phyloP scores from a whole-genome alignment of 257 asterid genomes.

The Penstemon newberryi region DNA sequence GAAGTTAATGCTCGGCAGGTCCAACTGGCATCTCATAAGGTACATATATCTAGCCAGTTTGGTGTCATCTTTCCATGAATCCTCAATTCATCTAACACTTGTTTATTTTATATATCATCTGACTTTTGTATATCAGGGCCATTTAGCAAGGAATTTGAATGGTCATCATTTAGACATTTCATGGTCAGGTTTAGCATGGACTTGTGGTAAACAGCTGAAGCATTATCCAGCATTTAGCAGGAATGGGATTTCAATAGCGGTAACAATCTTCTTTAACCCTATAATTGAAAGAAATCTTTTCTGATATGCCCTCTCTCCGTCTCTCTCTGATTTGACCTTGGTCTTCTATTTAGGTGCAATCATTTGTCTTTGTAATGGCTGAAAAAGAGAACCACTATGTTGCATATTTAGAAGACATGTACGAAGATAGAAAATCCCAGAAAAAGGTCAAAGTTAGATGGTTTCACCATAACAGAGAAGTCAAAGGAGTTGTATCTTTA shows the following conservation, averaged over 20 bases:
- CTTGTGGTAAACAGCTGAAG: slow-evolving; percentile 89
- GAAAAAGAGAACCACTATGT: slow-evolving; percentile 81
- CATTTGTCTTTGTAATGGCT: slow-evolving; percentile 95
- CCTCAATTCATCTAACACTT: slow-evolving; percentile 9
- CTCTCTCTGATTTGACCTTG: background rate
- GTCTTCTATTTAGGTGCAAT: slow-evolving; percentile 55
- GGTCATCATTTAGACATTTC: slow-evolving; percentile 67
- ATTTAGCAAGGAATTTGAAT: slow-evolving; percentile 58
- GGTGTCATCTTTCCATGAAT: slow-evolving; percentile 2
- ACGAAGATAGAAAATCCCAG: slow-evolving; percentile 91
- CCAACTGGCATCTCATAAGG: slow-evolving; percentile 68
- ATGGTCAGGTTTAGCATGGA: slow-evolving; percentile 91
- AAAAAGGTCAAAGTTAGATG: slow-evolving; percentile 97
- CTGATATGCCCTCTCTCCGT: background rate
- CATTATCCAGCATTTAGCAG: slow-evolving; percentile 83
- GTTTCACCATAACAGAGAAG: slow-evolving; percentile 92
- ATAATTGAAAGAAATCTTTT: background rate
- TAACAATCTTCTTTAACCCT: slow-evolving; percentile 40
- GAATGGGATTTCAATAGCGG: slow-evolving; percentile 79
- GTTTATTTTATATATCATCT: slow-evolving; percentile 22
- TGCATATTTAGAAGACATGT: slow-evolving; percentile 95
- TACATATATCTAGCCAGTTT: slow-evolving; percentile 23
- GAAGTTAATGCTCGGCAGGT: slow-evolving; percentile 48
- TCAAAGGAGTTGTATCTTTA: slow-evolving; percentile 64
- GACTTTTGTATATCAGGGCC: slow-evolving; percentile 51